Base-by-base conservation (phyloP, 257 asterid species). In the Jacaranda mimosifolia region DNA sequence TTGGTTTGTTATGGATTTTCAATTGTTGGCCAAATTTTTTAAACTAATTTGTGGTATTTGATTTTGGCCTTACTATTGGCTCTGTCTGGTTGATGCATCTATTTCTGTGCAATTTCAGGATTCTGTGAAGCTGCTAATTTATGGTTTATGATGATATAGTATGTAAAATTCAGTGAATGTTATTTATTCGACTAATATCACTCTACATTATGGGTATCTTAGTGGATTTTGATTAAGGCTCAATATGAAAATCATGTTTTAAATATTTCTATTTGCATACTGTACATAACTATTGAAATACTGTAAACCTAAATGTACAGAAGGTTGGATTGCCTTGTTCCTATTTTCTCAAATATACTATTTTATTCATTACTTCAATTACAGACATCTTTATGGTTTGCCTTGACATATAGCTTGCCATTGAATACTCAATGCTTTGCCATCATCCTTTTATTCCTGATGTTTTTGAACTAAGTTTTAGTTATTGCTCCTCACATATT, bases 41-140 rank as follows among this genome's bases (percentile, higher is more conserved):
- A 18, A 14, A 62, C 18, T 64, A 42, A 63, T 62, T 52, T 72
- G 35, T 40, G 26, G 57, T 69, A 26, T 77, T 82, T 79, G 60
- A 66, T 73, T 65, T 70, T 8, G 56, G 6, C 10, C 70, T n/a
- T 6, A 6, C 38, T 17, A n/a, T 21, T 56, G 6, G 35, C 58
- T 72, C 62, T 57, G 17, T 72, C 74, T 60, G 52, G 78, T 35
- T 42, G 36, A 17, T 66, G 63, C 65, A 65, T 64, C 68, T 55
- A 13, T 43, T 7, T 51, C 45, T 59, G 15, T 18, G 62, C 53
- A 57, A 46, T 74, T 36, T 39, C 32, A 73, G 32, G 35, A 56
- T 72, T 12, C 64, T 62, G 9, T 40, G 53, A 15, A 36, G 57
- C 49, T 55, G 40, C 14, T 52, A 71, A 55, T 51, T 48, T 4